Evolutionary conservation across 768 basidiomycete genomes (phyloP), one percentile per base, ranked within the genome.

Genomic region (Zangia roseola): DNA sequence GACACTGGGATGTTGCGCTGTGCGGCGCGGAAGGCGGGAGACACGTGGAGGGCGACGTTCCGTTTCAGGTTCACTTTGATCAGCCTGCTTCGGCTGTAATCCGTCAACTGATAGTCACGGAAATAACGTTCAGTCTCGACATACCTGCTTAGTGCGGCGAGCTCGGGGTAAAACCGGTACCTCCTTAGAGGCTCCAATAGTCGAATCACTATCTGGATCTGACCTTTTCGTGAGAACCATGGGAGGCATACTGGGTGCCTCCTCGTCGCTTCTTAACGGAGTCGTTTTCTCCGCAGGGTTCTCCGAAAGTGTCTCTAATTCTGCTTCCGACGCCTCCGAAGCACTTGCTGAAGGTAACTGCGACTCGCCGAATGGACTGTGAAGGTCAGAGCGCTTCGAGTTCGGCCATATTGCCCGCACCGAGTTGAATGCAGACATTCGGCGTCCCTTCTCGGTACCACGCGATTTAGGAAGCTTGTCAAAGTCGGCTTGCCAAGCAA

Each of bases 401-500:
- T n/a, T n/a, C 20, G 84, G 83, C 82, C 86, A 89, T 65, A 89
- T 87, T 5, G 77, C 80, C 25, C 84, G 78, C 43, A 90, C 75
- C 21, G 88, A 83, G 23, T 77, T 77, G 55, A 91, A 87, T 0
- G 84, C 76, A 19, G 88, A 86, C 5, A 75, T 61, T 52, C 80
- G 74, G 46, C 81, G 81, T 31, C 71, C 70, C 56, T 75, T 79
- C 47, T 83, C 84, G 19, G 50, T 58, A 63, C 77, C 74, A 54
- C 81, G 85, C 47, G 78, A 84, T 60, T 87, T 90, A 7, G 87
- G 86, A 24, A 97, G 75, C 43, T 83, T 81, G 57, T 92, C 88
- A 56, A 95, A 93, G 62, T 97, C 93, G 53, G 81, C 81, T 67
- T 99, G 94, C 91, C 94, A 97, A n/a, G 88, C 90, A 14, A 95